These are phyloP conservation scores for Polytrichum formosum DNA, from an alignment of 225 moss, liverwort and hornwort genomes.

Conservation along the genomic window DNA sequence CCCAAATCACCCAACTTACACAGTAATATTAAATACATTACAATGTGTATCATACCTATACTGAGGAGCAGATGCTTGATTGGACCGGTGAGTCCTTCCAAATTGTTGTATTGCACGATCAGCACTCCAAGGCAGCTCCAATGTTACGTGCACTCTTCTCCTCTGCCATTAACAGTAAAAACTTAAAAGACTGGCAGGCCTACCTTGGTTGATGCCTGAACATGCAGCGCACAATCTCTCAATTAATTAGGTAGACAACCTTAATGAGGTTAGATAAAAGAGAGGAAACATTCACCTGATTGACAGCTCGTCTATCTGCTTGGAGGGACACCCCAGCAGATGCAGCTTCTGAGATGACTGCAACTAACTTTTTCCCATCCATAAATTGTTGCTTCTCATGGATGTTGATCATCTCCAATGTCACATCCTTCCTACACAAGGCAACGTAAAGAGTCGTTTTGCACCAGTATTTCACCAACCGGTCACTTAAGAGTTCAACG, in stretches of 20 bases:
- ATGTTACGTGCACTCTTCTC: constrained; percentile 93
- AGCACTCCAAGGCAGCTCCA: constrained; percentile 99
- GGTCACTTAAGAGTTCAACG: too few species aligned
- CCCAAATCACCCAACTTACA: too few species aligned
- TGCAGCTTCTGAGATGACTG: constrained; percentile 99
- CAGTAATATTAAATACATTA: too few species aligned
- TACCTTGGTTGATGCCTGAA: too few species aligned
- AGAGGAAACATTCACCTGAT: constrained; percentile 49
- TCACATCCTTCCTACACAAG: constrained; percentile 79
- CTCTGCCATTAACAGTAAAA: constrained; percentile 30
- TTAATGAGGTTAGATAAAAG: neutral
- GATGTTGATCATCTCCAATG: constrained; percentile 99
- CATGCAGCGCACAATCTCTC: too few species aligned
- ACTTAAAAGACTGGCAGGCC: too few species aligned
- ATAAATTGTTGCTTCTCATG: constrained; percentile 99
- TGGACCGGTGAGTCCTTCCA: constrained; percentile 99
- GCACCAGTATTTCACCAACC: too few species aligned
- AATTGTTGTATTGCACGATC: constrained; percentile 99
- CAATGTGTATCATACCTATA: constrained; percentile 47
- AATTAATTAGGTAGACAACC: neutral
- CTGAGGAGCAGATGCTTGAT: constrained; percentile 97
- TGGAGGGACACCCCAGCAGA: constrained; percentile 99
- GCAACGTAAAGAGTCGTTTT: neutral
- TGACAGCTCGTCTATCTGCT: constrained; percentile 88
- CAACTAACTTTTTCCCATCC: constrained; percentile 95